Base-by-base conservation (phyloP, 768 basidiomycete species). In the Fibroporia radiculosa region DNA sequence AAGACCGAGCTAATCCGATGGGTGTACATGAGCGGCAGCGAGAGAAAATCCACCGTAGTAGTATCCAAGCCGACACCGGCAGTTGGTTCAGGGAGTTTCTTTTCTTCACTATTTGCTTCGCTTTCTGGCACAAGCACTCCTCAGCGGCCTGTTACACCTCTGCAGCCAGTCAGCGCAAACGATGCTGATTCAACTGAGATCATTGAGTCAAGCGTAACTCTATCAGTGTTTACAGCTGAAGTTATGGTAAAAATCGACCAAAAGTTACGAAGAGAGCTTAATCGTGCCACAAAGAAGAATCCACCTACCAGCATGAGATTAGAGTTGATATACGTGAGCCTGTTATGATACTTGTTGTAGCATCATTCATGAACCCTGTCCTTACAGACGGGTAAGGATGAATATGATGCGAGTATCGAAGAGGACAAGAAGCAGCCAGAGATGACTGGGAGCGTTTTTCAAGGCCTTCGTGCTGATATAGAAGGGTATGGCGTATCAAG, bases 261-360 rank as follows among this genome's bases (percentile, higher is more conserved):
- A 62, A 86, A 83, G 56, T 66, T 84, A 38, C 69, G 76, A 1
- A 61, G 68, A 7, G 95, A 97, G 61, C 67, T 98, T 26, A 75
- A 85, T 48, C 72, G 95, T 47, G 88, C 91, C 1, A 99, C 93
- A 10, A 97, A 97, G 75, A 99, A 99, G 70, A 82, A 87, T 44
- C 86, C 90, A 0, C 95, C 95, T 0, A 66, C 65, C 4, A 75
- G 69, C 41, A 75, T 93, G 59, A 80, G 73, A 44, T 85, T 87
- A 44, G 79, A 86, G 52, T 70, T 99, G 11, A 90, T 99, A 31
- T 98, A 89, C 67, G 84, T 87, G 42, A 50, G 79, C 61, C 24
- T 23, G 22, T 19, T 25, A 18, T 23, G 10, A 6, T 39, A 20
- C 22, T 19, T 25, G 38, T 25, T 23, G 6, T 5, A 39, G 7